Percentiles rank a stretch among this genome's conserved stretches.
Conservation (phyloP, 2,329 filamentous ascomycete genomes). For the Plectosphaerella plurivora region DNA sequence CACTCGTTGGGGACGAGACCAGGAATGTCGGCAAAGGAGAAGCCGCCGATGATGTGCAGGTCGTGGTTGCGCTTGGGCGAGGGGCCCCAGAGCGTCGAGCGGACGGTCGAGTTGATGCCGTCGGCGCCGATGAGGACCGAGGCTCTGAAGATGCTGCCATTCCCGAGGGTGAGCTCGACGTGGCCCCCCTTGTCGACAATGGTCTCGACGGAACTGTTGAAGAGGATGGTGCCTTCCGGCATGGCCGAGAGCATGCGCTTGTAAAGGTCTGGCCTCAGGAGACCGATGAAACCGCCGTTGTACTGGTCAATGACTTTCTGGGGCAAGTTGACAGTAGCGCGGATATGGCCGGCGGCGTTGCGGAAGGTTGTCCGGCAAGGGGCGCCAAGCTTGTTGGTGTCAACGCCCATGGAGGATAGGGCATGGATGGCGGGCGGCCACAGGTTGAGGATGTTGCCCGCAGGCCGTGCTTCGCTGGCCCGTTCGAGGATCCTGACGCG, state of each 20-base stretch:
- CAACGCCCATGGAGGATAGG: neutral
- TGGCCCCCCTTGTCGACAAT: neutral
- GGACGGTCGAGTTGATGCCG: conserved; percentile 6
- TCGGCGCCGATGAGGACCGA: conserved; percentile 6
- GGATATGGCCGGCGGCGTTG: neutral
- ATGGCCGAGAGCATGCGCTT: neutral
- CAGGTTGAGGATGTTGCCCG: neutral
- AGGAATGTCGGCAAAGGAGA: neutral
- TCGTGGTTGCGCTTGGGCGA: conserved; percentile 5
- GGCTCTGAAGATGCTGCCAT: conserved; percentile 7
- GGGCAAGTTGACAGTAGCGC: neutral
- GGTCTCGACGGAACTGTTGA: neutral
- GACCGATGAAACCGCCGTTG: neutral
- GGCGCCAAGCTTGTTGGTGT: neutral
- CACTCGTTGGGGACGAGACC: neutral
- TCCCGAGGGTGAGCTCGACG: neutral
- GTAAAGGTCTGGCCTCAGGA: neutral
- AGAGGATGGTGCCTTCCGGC: neutral
- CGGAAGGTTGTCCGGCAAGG: neutral
- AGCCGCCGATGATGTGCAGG: neutral
- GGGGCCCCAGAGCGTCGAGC: conserved; percentile 7
- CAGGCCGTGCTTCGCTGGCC: neutral
- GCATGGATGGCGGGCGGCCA: neutral
- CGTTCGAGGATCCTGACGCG: neutral
- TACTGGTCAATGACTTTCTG: neutral